These are phyloP conservation scores for Aspergillus amoenus DNA, from an alignment of 2,329 filamentous ascomycete species.

Conservation along the genomic window DNA sequence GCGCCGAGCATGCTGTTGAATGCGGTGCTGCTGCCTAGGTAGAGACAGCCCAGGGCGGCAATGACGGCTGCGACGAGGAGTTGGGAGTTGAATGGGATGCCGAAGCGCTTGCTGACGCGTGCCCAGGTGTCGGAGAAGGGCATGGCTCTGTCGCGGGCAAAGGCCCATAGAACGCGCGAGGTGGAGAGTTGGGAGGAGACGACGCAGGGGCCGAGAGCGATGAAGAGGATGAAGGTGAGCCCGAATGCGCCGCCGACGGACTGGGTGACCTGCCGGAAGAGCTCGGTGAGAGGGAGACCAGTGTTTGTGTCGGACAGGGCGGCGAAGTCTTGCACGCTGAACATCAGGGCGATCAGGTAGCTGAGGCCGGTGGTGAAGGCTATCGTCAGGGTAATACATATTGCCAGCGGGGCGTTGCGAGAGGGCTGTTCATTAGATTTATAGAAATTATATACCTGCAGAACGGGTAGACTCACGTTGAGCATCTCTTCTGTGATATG, in stretches of 20 bases:
- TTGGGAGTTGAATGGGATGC: slow-evolving; percentile 9
- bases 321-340: slow-evolving; percentile 7
- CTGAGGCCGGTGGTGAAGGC: slow-evolving; percentile 5
- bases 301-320: slow-evolving; percentile 3
- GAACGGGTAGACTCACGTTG: background rate
- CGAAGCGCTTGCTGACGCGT: slow-evolving; percentile 3
- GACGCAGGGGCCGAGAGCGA: slow-evolving; percentile 5
- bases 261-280: slow-evolving; percentile 7
- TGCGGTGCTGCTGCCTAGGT: slow-evolving; percentile 8
- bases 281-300: slow-evolving; percentile 3
- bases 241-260: slow-evolving; percentile 7
- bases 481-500: slow-evolving; percentile 12
- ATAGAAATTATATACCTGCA: background rate
- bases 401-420: slow-evolving; percentile 7
- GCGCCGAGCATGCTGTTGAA: slow-evolving; percentile 13
- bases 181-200: slow-evolving; percentile 6
- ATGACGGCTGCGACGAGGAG: slow-evolving; percentile 1
- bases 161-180: slow-evolving; percentile 12
- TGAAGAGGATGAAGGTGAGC: slow-evolving; percentile 8
- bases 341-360: slow-evolving; percentile 9
- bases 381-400: slow-evolving; percentile 4
- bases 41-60: slow-evolving; percentile 6
- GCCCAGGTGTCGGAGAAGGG: slow-evolving; percentile 3
- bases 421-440: slow-evolving; percentile 1
- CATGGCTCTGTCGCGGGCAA: slow-evolving; percentile 11